phyloP scores from a whole-genome alignment of 345 rosid species.

The Populus deltoides region DNA sequence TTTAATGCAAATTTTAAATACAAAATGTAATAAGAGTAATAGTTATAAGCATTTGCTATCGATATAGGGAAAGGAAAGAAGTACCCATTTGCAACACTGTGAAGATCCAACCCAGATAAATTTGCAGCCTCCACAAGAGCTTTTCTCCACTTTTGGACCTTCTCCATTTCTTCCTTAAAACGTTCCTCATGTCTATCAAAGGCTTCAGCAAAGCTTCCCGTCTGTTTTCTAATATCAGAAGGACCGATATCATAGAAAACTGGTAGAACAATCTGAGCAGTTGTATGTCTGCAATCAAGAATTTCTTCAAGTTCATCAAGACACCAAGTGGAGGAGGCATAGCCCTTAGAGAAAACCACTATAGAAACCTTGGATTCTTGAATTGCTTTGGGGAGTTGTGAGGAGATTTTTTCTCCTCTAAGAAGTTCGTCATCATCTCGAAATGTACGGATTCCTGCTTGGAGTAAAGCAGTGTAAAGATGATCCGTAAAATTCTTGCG shows the following conservation, averaged over 20 bases:
- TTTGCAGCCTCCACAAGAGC: neutral
- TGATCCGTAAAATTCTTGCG: neutral
- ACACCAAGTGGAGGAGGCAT: neutral
- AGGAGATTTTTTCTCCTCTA: neutral
- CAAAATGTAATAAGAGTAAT: too few relatives aligned
- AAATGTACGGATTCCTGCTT: neutral
- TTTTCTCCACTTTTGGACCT: neutral
- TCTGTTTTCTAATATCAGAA: neutral
- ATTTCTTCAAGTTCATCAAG: neutral
- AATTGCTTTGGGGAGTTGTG: neutral
- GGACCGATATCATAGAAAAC: constrained; percentile 8
- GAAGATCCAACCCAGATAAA: neutral
- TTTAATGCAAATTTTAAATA: too few relatives aligned
- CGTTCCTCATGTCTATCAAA: neutral
- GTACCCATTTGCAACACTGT: neutral
- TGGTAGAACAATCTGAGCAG: neutral
- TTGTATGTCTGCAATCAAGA: neutral
- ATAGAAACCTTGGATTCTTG: neutral
- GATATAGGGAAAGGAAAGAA: too few relatives aligned
- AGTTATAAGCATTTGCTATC: too few relatives aligned
- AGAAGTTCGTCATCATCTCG: neutral
- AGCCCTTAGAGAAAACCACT: too few relatives aligned
- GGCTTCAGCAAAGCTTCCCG: neutral
- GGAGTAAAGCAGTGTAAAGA: neutral
- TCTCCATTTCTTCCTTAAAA: neutral